These are phyloP conservation scores for Metschnikowia shivogae DNA, from an alignment of 805 yeast genomes.

Conservation along the genomic window DNA sequence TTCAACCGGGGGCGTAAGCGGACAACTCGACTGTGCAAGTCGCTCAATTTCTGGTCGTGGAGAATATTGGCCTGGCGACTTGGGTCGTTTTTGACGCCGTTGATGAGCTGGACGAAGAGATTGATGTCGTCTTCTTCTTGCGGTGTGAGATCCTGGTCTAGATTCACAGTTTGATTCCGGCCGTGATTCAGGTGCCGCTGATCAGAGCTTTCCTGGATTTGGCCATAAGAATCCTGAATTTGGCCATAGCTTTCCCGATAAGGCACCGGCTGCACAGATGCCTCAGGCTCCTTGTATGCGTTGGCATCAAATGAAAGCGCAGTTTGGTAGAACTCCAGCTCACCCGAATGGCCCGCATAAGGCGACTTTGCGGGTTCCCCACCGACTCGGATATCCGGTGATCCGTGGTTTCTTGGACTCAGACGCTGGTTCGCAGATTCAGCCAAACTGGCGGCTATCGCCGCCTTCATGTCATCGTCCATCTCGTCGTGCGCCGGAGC, in stretches of 20 bases:
- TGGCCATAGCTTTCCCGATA: neutral
- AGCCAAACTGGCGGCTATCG: conserved; percentile 84
- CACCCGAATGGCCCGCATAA: conserved; percentile 2
- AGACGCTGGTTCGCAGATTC: conserved; percentile 44
- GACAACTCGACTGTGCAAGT: conserved; percentile 55
- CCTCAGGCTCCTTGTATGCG: conserved; percentile 6
- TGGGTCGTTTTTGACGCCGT: conserved; percentile 46
- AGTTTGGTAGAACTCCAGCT: conserved; percentile 22
- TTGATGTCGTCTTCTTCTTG: conserved; percentile 68
- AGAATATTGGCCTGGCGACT: conserved; percentile 33
- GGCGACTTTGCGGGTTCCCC: neutral
- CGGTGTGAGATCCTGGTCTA: conserved; percentile 41
- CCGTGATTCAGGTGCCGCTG: neutral
- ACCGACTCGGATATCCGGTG: neutral
- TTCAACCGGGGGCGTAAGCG: conserved; percentile 68
- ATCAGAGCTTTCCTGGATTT: conserved; percentile 7
- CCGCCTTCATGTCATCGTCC: conserved; percentile 82
- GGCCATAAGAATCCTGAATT: conserved; percentile 1
- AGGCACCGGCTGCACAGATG: neutral
- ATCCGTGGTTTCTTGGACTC: conserved; percentile 19
- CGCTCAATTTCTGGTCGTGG: conserved; percentile 49
- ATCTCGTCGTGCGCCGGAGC: conserved; percentile 31
- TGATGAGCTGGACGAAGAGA: conserved; percentile 65
- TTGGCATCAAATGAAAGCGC: conserved; percentile 13
- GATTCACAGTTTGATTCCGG: conserved; percentile 5